Evolutionary conservation across 805 yeast genomes (phyloP), one percentile per base, ranked within the genome.

Genomic region (Kazachstania africana): DNA sequence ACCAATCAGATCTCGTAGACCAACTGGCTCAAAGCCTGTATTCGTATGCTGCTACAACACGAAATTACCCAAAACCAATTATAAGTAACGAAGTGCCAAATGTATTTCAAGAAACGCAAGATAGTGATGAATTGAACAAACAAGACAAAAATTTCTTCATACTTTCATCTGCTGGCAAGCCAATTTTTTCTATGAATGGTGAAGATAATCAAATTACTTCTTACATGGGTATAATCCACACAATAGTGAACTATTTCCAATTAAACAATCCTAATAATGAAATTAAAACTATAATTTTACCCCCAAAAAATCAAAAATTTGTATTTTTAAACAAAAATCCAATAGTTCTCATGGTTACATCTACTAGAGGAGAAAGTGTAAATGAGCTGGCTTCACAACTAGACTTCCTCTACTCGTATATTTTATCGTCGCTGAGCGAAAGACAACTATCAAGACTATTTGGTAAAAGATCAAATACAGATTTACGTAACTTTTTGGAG

Each of bases 161-260:
- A 3, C 60, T 85, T 8, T 80, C 94, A 0, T 60, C 75, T 2
- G 94, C 95, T 1, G 95, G 95, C 0, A 85, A 85, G 50, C 94
- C 94, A 2, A 77, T 85, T 5, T 85, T 78, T 53, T 72, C 93
- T 2, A 62, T 77, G 65, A 72, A 75, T 48, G 93, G 91, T 2
- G 60, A 72, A 2, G 87, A 81, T 32, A 76, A 73, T 23, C 32
- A 37, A 19, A 62, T 78, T 2, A 57, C 80, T 27, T 78, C 83
- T 0, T 78, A 78, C 44, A 72, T 78, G 60, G 95, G 94, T 1
- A 62, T 85, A 2, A 68, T 85, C 3, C 87, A 85, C 41, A 82
- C 95, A 0, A 70, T 85, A 5, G 67, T 83, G 6, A 70, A 78
- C 8, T 76, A 75, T 31, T 85, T 80, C 48, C 70, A 73, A 42